Base-by-base conservation (phyloP, 2,329 filamentous ascomycete genomes). In the Rhynchosporium secalis region DNA sequence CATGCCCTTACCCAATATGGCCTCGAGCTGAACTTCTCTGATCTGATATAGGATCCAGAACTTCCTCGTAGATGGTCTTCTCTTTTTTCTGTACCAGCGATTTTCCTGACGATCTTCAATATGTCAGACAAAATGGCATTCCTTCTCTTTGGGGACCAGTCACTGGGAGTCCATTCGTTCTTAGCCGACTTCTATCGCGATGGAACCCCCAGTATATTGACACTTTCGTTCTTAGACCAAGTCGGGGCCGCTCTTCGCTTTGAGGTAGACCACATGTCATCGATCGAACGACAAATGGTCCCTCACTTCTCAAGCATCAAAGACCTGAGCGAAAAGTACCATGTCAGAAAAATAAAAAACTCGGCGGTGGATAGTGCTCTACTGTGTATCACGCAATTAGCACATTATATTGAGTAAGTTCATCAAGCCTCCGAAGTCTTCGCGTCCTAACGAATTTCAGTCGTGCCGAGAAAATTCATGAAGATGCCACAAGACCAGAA, bases 81-180 rank as follows among this genome's bases (percentile, higher is more conserved):
- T 40, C 56, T 40, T 38, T 40, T 38, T 45, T 49, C 57, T 52
- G 57, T 48, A 49, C 36, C 46, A 40, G 46, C 57, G 40, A 59
- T n/a, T 33, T n/a, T 52, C 28, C 43, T 48, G 41, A 58, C 56
- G 56, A 58, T 58, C 43, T 49, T 13, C 20, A 59, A 36, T 38
- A 59, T 59, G 57, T 49, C 57, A 52, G 57, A 59, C 48, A 67
- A 79, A 72, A 76, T 82, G 74, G 77, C 78, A 58, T 83, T 81
- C 73, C 81, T 88, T 74, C 82, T 90, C 65, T 89, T 90, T 73
- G 87, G 87, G 77, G 87, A 90, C 72, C 87, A 90, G 76, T 89
- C 87, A 64, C 80, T 86, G 70, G 85, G 88, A 74, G 86, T 86
- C 69, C 84, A 88, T 72, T 78, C 78, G 68, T 85, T 88, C 67